phyloP scores from a whole-genome alignment of 208 protist genomes.

The Acanthamoeba lugdunensis region DNA sequence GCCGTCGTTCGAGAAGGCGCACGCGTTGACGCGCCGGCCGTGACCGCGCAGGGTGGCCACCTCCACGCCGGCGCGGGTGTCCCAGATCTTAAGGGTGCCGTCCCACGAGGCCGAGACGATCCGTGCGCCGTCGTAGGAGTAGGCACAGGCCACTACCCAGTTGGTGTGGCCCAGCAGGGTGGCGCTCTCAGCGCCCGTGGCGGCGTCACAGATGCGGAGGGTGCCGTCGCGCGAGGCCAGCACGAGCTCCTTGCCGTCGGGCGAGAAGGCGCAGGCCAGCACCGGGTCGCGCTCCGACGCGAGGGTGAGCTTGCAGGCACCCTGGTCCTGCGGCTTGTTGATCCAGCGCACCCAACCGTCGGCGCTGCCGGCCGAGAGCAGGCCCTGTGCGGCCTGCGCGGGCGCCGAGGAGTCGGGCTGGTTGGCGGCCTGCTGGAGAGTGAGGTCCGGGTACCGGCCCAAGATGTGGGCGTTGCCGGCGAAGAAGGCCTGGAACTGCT shows the following conservation, averaged over 20 bases:
- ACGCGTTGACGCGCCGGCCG: slow-evolving; percentile 71
- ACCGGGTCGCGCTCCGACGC: slow-evolving; percentile 70
- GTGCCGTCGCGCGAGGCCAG: slow-evolving; percentile 77
- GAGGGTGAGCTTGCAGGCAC: slow-evolving; percentile 76
- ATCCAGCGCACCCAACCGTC: slow-evolving; percentile 77
- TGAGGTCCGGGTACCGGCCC: slow-evolving; percentile 69
- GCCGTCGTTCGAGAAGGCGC: slow-evolving; percentile 75
- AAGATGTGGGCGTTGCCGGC: slow-evolving; percentile 74
- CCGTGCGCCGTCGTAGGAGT: slow-evolving; percentile 1
- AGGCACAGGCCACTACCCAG: slow-evolving; percentile 75
- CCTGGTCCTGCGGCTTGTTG: slow-evolving; percentile 80
- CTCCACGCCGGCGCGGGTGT: slow-evolving; percentile 73
- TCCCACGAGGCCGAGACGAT: slow-evolving; percentile 76
- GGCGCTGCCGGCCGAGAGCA: neutral
- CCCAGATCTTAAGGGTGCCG: slow-evolving; percentile 79
- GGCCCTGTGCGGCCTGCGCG: neutral
- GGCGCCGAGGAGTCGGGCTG: slow-evolving; percentile 76
- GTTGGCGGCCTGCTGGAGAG: slow-evolving; percentile 81
- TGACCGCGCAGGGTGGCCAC: slow-evolving; percentile 75
- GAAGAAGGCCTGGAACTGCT: slow-evolving; percentile 81
- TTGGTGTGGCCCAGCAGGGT: slow-evolving; percentile 76
- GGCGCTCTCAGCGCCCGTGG: slow-evolving; percentile 72
- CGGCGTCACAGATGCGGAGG: slow-evolving; percentile 68
- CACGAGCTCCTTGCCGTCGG: slow-evolving; percentile 78
- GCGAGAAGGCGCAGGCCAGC: slow-evolving; percentile 73